Base-by-base conservation (phyloP, 2,329 filamentous ascomycete species). In the Fusarium pilosicola region DNA sequence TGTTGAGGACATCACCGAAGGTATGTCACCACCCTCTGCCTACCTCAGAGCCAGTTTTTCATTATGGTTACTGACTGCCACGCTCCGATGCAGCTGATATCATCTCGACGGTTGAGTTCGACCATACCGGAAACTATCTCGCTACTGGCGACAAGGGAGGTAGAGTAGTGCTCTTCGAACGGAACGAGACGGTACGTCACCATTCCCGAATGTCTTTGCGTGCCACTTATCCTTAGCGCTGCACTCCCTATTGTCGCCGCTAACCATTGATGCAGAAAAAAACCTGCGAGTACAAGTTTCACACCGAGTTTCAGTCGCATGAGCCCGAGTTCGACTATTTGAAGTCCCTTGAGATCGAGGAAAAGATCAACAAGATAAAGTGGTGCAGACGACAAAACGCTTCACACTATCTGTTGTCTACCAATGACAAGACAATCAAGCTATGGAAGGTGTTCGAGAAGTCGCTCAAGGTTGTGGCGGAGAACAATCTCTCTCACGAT, bases 301-400 rank as follows among this genome's bases (percentile, higher is more conserved):
- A 99, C 84, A 99, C 96, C 83, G 96, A 99, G 82, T 99, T 99
- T 80, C 96, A 99, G 87, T 99, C 96, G 79, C 96, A 99, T 86
- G 96, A 99, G 83, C 96, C 96, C 73, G 96, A 99, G 85, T 99
- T 99, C 84, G 96, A 99, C 84, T 99, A 99, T 83, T 90, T 99
- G 76, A 99, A 99, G 86, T 99, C 96, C 39, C 89, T 99, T 78
- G 96, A 99, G 85, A 99, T 99, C 81, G 96, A 99, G 88, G 96
- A 99, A 85, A 99, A 99, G 87, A 99, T 99, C 89, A 99, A 99
- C 89, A 99, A 99, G 88, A 99, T 99, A 86, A 99, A 98, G 85
- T 99, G 96, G 96, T 99, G 96, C 84, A 92, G 93, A 81, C 92
- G 96, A 85, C 96, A 98, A 85, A 99, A 99, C 88, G 94, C 96